Evolutionary conservation across 1,139 yeast species (phyloP).

Genomic region (Scheffersomyces stambukii): DNA sequence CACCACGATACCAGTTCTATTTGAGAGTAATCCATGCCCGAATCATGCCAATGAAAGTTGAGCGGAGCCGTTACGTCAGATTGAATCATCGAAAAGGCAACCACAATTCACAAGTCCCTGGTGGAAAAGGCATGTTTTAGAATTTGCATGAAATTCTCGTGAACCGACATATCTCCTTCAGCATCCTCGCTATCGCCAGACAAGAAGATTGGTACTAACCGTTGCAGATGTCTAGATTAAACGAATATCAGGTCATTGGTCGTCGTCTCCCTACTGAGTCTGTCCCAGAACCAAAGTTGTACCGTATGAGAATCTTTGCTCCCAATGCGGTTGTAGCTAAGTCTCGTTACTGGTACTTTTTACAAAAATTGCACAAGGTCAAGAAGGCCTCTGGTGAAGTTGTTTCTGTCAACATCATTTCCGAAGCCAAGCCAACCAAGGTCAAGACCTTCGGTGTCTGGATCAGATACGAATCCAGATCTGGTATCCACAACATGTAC

Average conservation of each 20-base stretch:
- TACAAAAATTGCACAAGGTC: slow-evolving; percentile 98
- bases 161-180: too few relatives aligned
- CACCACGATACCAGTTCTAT: too few relatives aligned
- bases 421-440: slow-evolving; percentile 97
- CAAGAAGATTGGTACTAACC: neutral
- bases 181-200: too few relatives aligned
- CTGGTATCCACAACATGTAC: slow-evolving; percentile 99
- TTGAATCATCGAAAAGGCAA: too few relatives aligned
- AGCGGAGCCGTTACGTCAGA: too few relatives aligned
- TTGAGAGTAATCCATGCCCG: too few relatives aligned
- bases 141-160: too few relatives aligned
- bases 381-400: slow-evolving; percentile 99
- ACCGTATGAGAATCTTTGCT: slow-evolving; percentile 99
- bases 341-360: slow-evolving; percentile 99
- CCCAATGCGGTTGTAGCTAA: slow-evolving; percentile 98
- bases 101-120: too few relatives aligned
- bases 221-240: slow-evolving; percentile 73
- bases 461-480: slow-evolving; percentile 99
- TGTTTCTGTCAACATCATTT: slow-evolving; percentile 85
- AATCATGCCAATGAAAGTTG: too few relatives aligned
- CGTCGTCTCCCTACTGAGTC: slow-evolving; percentile 99
- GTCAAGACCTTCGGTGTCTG: slow-evolving; percentile 99
- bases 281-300: slow-evolving; percentile 99
- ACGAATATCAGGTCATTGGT: slow-evolving; percentile 99
- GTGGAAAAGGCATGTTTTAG: too few relatives aligned